Base-by-base conservation (phyloP, 441 rosid species). In the Jatropha podagrica region DNA sequence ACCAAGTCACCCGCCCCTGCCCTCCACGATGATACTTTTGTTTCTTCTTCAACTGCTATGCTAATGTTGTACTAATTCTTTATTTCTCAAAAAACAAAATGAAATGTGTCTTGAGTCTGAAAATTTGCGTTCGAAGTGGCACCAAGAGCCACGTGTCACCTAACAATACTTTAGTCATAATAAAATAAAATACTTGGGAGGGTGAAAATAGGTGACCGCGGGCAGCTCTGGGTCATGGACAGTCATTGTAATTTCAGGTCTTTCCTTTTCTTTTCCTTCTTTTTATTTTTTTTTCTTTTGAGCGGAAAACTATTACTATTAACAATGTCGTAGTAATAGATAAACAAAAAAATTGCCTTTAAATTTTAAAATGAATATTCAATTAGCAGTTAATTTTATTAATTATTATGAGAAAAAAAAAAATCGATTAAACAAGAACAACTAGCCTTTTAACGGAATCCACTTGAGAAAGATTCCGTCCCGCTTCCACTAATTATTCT, bases 391-490 rank as follows among this genome's bases (percentile, higher is more conserved):
- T 7, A 44, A 44, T 44, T 4, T 7, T 44, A 42, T 42, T 42
- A 3, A 52, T 52, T 15, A 48, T 1, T 17, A 52, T 17, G 20
- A 9, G 7, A 54, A 54, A 3, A 17, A 54, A 54, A 54, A 54
- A 5, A 54, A 44, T 44, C 0, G 7, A 54, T 54, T 2, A 48
- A 8, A 55, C 0, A 37, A 46, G 55, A 54, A 60, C 65, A 42
- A 32, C 51, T 32, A 38, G 51, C 60, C 65, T 49, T 27, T 17
- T 5, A 23, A 78, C 71, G 77, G 86, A 81, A 82, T 85, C 78
- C 72, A n/a, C 60, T 12, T 8, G 0, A 5, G 71, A 62, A 61
- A 78, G 78, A 84, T 84, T 82, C 87, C 82, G 76, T 80, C 61
- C 56, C 20, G 15, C 9, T 23, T 20, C 27, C n/a, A 10, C 38